Percentiles rank a stretch among this genome's conserved stretches.
phyloP scores from a whole-genome alignment of 2,329 filamentous ascomycete species.

The Plenodomus tracheiphilus region DNA sequence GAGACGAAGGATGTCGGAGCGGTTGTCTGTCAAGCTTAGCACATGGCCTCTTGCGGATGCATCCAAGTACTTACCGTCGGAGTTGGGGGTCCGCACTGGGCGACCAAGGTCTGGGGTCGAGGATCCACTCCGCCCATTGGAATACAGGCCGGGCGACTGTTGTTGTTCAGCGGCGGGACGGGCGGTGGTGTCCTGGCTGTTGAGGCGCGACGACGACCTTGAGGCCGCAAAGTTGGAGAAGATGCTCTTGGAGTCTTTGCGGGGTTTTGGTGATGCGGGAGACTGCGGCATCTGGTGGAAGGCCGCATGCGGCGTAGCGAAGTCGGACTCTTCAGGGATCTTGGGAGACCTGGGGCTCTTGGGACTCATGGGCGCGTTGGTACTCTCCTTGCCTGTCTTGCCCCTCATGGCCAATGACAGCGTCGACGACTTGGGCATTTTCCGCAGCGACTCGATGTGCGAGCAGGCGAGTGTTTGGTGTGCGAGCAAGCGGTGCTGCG shows the following conservation, averaged over 20 bases:
- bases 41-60: background rate
- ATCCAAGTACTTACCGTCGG: conserved; percentile 31
- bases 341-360: conserved; percentile 39
- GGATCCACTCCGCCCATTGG: conserved; percentile 48
- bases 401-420: conserved; percentile 43
- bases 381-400: conserved; percentile 33
- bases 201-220: conserved; percentile 50
- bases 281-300: conserved; percentile 38
- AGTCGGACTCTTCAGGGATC: conserved; percentile 27
- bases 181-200: conserved; percentile 40
- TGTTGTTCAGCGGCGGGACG: conserved; percentile 41
- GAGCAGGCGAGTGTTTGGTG: conserved; percentile 17
- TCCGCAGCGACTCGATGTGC: conserved; percentile 26
- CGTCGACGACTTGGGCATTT: conserved; percentile 46
- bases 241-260: conserved; percentile 48
- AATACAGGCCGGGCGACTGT: conserved; percentile 40
- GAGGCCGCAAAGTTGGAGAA: conserved; percentile 54
- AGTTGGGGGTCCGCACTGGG: conserved; percentile 42
- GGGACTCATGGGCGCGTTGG: conserved; percentile 36
- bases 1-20: conserved; percentile 34
- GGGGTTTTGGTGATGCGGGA: conserved; percentile 40
- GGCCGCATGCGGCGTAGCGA: conserved; percentile 33
- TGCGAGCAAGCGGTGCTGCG: conserved; percentile 19
- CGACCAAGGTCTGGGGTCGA: conserved; percentile 54
- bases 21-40: conserved; percentile 29